Base-by-base conservation (phyloP, 2,329 filamentous ascomycete species). In the Catunica adiposa region DNA sequence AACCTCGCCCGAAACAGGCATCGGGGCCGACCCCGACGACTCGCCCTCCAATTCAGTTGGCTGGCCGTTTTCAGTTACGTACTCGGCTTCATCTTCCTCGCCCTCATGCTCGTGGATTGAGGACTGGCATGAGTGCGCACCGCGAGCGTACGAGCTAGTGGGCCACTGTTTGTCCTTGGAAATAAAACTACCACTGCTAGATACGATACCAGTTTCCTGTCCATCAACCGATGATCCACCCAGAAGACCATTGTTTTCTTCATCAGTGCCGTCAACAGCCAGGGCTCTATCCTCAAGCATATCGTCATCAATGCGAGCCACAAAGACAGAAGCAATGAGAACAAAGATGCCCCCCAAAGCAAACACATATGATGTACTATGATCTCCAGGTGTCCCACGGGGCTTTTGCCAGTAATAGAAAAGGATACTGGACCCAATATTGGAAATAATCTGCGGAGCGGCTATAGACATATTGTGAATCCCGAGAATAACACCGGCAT, bases 381-480 rank as follows among this genome's bases (percentile, higher is more conserved):
- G 80, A 69, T 97, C 90, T 34, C 88, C 89, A 0, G 87, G 84
- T 3, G 77, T 79, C 3, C 89, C 89, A 60, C 90, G 77, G 0
- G 87, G 88, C 68, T 94, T 95, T 70, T 97, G 89, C 63, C 90
- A 77, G 42, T 83, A 71, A 64, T 80, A 83, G 71, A 97, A 97
- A 60, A 97, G 85, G 58, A 84, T 72, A 64, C 84, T 89, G 58
- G 86, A 90, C 23, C 85, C 80, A 26, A 96, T 70, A 4, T 89
- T 96, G 9, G 90, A 89, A 55, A 96, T 76, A 59, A 96, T 89
- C 66, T 97, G 90, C 1, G 90, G 90, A 3, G 88, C 82, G 0
- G 89, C 88, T 62, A 97, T 86, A 15, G 89, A 84, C 70, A 97
- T 90, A 67, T 97, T 97, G 72, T 97, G 90, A 55, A 97, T 89